Evolutionary conservation across 768 basidiomycete genomes (phyloP), one percentile per base, ranked within the genome.

Genomic region (Tremella fuciformis): DNA sequence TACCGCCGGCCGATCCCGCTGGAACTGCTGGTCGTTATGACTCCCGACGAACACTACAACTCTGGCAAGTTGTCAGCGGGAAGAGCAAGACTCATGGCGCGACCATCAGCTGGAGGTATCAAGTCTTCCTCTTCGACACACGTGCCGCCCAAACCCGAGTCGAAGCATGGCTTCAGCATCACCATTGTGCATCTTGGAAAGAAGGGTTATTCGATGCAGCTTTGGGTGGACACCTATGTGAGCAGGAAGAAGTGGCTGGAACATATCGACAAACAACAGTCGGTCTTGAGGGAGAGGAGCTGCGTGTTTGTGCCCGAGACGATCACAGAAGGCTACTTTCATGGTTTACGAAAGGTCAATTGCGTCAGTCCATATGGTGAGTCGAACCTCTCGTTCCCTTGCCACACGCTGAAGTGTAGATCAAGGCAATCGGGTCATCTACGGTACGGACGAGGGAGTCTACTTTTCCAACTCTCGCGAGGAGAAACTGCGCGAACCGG

Each of bases 361-460:
- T 98, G 96, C 76, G 92, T 94, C 1, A 91, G 88, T 15, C 84
- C 85, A 1, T 85, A 83, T 74, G 84, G 94, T 98, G 71, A 80
- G 91, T 86, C 26, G 57, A 15, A 46, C 24, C 39, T 19, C 22
- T 55, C 39, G 18, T 55, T 55, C 38, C 19, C 18, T 39, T 25
- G 8, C 8, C 29, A 9, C 49, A 50, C 4, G 49, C 18, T 50
- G 4, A 22, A 3, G 38, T 13, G n/a, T 75, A 96, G 93, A 83
- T 70, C 84, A 83, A 56, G 94, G 91, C 13, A 80, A 87, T 67
- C 83, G 86, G 56, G 85, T 96, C 66, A 92, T 89, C 8, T 98
- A 93, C 77, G 96, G 94, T n/a, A 94, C 94, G 3, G 89, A 93
- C 69, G 92, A 97, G 64, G 96, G 96, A 22, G 88, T 99, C 22